Evolutionary conservation across 2,329 filamentous ascomycete species (phyloP).

Genomic region (Alternaria arbusti): DNA sequence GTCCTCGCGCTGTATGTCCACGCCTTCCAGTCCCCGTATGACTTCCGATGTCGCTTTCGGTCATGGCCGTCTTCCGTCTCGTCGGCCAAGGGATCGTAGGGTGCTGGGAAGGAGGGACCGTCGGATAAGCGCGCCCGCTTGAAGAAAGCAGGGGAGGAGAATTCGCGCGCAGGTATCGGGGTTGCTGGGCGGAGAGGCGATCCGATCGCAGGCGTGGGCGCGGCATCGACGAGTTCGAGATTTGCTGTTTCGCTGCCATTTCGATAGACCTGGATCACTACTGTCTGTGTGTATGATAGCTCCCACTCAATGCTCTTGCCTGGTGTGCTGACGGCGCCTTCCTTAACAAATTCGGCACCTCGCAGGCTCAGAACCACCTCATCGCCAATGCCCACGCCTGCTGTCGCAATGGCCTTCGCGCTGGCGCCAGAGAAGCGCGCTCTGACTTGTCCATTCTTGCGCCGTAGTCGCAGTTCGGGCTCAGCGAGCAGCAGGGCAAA

Average conservation of each 20-base stretch:
- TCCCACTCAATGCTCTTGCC: slow-evolving; percentile 65
- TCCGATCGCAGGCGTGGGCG: slow-evolving; percentile 33
- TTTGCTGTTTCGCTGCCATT: slow-evolving; percentile 56
- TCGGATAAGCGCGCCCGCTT: slow-evolving; percentile 74
- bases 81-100: slow-evolving; percentile 69
- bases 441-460: slow-evolving; percentile 79
- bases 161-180: slow-evolving; percentile 52
- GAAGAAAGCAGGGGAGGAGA: slow-evolving; percentile 76
- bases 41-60: slow-evolving; percentile 74
- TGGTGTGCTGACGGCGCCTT: slow-evolving; percentile 62
- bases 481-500: slow-evolving; percentile 84
- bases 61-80: slow-evolving; percentile 65
- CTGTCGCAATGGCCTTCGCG: slow-evolving; percentile 71
- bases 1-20: slow-evolving; percentile 80
- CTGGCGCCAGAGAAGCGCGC: slow-evolving; percentile 74
- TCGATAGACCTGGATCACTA: slow-evolving; percentile 50
- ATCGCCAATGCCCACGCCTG: slow-evolving; percentile 79
- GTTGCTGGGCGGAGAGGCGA: slow-evolving; percentile 29
- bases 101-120: slow-evolving; percentile 67
- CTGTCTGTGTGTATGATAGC: slow-evolving; percentile 54
- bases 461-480: slow-evolving; percentile 80
- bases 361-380: slow-evolving; percentile 71
- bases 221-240: slow-evolving; percentile 60
- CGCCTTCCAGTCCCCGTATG: slow-evolving; percentile 67
- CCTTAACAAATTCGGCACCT: slow-evolving; percentile 69